These are phyloP conservation scores for Hypocreales sp. DNA, from an alignment of 2,329 filamentous ascomycete species.

Conservation along the genomic window DNA sequence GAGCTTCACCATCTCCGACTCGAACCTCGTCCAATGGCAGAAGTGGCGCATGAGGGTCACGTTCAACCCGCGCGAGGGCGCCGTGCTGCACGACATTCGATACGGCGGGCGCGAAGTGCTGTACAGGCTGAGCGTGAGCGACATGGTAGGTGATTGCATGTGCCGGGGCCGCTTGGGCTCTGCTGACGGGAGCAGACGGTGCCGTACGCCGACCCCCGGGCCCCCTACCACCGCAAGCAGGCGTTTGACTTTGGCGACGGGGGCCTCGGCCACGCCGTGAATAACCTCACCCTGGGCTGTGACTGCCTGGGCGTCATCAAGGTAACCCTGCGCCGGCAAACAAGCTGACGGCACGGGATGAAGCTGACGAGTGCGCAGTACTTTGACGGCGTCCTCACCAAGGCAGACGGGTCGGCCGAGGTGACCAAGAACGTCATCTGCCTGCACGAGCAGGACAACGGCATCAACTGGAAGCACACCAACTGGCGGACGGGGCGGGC, in stretches of 20 bases:
- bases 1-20: constrained; percentile 23
- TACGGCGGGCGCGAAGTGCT: constrained; percentile 47
- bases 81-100: constrained; percentile 51
- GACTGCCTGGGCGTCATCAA: constrained; percentile 51
- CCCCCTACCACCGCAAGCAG: constrained; percentile 38
- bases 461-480: constrained; percentile 46
- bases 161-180: background rate
- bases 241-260: constrained; percentile 55
- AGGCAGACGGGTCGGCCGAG: constrained; percentile 19
- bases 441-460: constrained; percentile 21
- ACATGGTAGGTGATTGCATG: constrained; percentile 36
- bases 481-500: constrained; percentile 42
- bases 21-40: constrained; percentile 36
- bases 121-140: constrained; percentile 42
- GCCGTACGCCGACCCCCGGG: constrained; percentile 44
- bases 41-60: constrained; percentile 54
- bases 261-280: constrained; percentile 47
- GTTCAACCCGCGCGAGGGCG: constrained; percentile 56
- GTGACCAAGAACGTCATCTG: constrained; percentile 24
- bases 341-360: too few species aligned
- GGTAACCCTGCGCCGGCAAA: too few species aligned
- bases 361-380: constrained; percentile 12
- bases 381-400: constrained; percentile 18
- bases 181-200: constrained; percentile 21
- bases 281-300: constrained; percentile 48